A percentile compares a stretch with the other conserved stretches of the same genome.
Evolutionary conservation across 345 rosid species (phyloP).

Genomic region (Turnera subulata): DNA sequence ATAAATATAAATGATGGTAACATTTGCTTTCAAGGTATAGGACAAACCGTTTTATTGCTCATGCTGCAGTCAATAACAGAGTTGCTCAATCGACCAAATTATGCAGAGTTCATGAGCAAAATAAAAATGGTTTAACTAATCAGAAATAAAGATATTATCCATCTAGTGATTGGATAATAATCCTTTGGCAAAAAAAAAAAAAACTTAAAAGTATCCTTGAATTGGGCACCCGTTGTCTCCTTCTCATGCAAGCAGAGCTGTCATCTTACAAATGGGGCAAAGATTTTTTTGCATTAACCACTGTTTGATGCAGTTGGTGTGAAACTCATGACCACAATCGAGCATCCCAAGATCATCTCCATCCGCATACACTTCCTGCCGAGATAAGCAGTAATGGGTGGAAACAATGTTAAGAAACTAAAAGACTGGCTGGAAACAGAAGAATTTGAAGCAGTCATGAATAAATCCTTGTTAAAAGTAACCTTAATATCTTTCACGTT

Average conservation of each 20-base stretch:
- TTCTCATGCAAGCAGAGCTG: constrained; percentile 36
- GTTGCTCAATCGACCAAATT: neutral
- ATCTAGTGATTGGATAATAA: constrained; percentile 18
- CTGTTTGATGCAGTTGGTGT: constrained; percentile 21
- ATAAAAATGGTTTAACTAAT: constrained; percentile 4
- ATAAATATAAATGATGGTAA: constrained; percentile 7
- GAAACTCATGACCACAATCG: constrained; percentile 25
- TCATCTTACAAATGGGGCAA: constrained; percentile 27
- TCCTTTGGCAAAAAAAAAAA: constrained; percentile 9
- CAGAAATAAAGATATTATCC: constrained; percentile 11
- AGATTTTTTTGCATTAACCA: constrained; percentile 23
- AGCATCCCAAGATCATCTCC: constrained; percentile 21
- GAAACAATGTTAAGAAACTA: constrained; percentile 5
- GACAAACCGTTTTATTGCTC: constrained; percentile 17
- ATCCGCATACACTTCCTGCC: constrained; percentile 20
- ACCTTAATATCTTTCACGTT: too few relatives aligned
- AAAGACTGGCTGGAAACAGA: neutral
- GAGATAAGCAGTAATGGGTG: neutral
- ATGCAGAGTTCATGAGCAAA: constrained; percentile 16
- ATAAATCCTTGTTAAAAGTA: too few relatives aligned
- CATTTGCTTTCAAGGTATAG: constrained; percentile 6
- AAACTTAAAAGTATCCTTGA: constrained; percentile 10
- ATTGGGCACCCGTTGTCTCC: neutral
- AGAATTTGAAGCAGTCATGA: too few relatives aligned
- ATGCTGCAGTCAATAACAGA: constrained; percentile 16